These are phyloP conservation scores for Huiozyma sinensis DNA, from an alignment of 805 yeast genomes.

Conservation along the genomic window DNA sequence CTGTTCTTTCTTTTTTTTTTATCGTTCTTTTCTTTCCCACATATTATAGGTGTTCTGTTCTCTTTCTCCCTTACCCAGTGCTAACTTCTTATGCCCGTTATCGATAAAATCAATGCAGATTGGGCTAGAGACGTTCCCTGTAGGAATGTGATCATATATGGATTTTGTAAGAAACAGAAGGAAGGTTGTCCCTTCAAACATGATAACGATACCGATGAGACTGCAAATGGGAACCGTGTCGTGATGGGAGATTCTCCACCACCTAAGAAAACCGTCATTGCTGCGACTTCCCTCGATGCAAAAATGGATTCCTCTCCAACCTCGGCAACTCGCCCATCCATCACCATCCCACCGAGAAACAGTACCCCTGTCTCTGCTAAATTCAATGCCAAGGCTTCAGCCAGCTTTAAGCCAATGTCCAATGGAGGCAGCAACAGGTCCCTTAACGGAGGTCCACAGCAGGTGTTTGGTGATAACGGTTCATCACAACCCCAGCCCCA, in stretches of 20 bases:
- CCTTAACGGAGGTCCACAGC: neutral
- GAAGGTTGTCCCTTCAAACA: conserved; percentile 82
- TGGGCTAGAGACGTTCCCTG: conserved; percentile 72
- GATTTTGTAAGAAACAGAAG: conserved; percentile 77
- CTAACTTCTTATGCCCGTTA: neutral
- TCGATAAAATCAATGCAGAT: conserved; percentile 28
- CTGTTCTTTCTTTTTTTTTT: neutral
- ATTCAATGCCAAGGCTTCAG: conserved; percentile 44
- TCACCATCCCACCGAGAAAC: neutral
- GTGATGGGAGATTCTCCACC: neutral
- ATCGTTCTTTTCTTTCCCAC: neutral
- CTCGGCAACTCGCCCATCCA: neutral
- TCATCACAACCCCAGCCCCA: neutral
- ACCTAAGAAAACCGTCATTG: neutral
- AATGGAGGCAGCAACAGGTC: neutral
- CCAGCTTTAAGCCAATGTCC: conserved; percentile 41
- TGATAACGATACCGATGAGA: conserved; percentile 27
- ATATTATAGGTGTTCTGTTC: neutral
- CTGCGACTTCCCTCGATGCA: neutral
- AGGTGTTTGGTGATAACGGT: neutral
- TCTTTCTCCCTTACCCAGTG: too few relatives aligned
- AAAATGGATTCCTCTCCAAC: neutral
- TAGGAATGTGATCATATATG: conserved; percentile 74
- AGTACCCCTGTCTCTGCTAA: conserved; percentile 17
- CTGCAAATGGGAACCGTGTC: neutral